Evolutionary conservation across 495 filamentous ascomycete species (phyloP).

Genomic region (Hypoxylon rickii): DNA sequence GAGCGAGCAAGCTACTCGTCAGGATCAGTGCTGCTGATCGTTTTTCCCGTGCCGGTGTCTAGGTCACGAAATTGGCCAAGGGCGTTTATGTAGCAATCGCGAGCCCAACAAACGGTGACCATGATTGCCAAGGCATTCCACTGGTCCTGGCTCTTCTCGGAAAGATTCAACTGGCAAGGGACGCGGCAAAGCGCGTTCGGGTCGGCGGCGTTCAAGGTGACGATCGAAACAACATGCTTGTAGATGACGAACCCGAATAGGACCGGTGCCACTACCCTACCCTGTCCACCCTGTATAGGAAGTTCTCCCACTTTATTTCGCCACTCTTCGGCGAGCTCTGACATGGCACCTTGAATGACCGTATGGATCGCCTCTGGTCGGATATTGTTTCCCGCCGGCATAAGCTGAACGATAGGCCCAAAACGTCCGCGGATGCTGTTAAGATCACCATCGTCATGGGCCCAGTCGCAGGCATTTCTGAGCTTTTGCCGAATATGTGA

Average conservation of each 20-base stretch:
- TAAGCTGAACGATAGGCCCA: slow-evolving; percentile 15
- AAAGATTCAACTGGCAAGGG: slow-evolving; percentile 35
- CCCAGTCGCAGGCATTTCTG: slow-evolving; percentile 24
- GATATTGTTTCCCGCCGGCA: slow-evolving; percentile 17
- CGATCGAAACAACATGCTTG: slow-evolving; percentile 38
- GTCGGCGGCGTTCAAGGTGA: slow-evolving; percentile 32
- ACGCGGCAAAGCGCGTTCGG: slow-evolving; percentile 29
- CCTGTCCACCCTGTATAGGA: neutral
- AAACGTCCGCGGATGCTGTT: slow-evolving; percentile 12
- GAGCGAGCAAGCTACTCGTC: too few species aligned
- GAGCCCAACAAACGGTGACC: slow-evolving; percentile 40
- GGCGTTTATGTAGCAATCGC: slow-evolving; percentile 24
- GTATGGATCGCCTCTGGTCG: slow-evolving; percentile 16
- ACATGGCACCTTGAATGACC: slow-evolving; percentile 26
- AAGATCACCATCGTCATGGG: slow-evolving; percentile 26
- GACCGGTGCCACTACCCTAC: slow-evolving; percentile 16
- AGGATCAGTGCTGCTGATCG: too few species aligned
- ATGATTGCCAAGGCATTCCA: slow-evolving; percentile 41
- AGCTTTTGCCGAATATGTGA: slow-evolving; percentile 17
- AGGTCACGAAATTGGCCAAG: slow-evolving; percentile 7
- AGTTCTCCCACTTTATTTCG: too few species aligned
- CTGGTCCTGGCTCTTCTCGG: slow-evolving; percentile 35
- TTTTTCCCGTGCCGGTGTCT: neutral
- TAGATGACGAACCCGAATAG: slow-evolving; percentile 37
- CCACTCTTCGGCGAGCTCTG: slow-evolving; percentile 22